Conservation (phyloP, 345 rosid species). For the Gossypioides kirkii region DNA sequence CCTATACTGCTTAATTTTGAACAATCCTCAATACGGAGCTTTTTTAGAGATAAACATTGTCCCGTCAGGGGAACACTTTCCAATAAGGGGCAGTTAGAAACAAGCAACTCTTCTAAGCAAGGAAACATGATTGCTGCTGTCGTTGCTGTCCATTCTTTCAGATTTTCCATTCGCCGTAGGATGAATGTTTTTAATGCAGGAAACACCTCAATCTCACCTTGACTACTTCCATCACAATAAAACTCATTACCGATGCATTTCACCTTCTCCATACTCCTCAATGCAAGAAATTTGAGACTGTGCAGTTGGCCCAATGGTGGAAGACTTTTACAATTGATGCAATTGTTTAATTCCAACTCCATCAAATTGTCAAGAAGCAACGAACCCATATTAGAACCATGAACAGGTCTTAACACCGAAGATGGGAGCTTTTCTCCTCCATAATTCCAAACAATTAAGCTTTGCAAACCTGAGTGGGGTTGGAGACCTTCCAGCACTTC, state of each 20-base stretch:
- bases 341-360: not conserved
- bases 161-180: accelerated
- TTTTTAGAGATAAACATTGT: not conserved
- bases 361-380: not conserved
- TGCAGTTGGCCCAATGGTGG: not conserved
- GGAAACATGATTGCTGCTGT: not conserved
- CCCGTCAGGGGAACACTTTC: not conserved
- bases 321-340: not conserved
- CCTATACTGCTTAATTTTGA: not conserved
- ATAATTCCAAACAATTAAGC: not conserved
- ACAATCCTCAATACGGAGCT: not conserved
- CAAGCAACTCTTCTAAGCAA: not conserved
- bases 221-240: not conserved
- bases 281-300: not conserved
- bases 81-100: not conserved
- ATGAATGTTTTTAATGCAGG: not conserved
- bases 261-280: not conserved
- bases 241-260: not conserved
- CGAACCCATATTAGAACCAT: not conserved
- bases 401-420: not conserved
- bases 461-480: not conserved
- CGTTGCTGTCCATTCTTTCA: not conserved
- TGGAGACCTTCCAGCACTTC: not conserved
- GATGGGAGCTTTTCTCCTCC: not conserved
- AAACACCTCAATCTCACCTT: not conserved